A percentile compares a stretch with the other conserved stretches of the same genome.
Evolutionary conservation across 1,139 yeast species (phyloP).

Genomic region (Nadsonia starkeyi-henricii): DNA sequence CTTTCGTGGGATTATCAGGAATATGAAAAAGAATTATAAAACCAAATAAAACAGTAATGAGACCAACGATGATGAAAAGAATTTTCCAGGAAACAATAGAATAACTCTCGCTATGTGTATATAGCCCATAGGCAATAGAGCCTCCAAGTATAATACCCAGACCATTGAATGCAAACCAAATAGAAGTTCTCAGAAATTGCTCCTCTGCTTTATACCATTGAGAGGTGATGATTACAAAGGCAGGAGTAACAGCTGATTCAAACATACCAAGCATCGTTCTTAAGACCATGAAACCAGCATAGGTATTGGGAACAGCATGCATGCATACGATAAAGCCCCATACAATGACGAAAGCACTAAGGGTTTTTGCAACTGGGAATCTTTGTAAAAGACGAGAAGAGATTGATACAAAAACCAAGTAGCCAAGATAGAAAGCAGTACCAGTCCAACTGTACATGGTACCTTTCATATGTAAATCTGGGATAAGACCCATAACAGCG

Average conservation of each 20-base stretch:
- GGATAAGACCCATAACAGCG: constrained; percentile 41
- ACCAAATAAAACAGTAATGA: constrained; percentile 38
- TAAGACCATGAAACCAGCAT: constrained; percentile 36
- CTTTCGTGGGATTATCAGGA: constrained; percentile 42
- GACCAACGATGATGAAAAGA: constrained; percentile 36
- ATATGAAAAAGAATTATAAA: constrained; percentile 30
- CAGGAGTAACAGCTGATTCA: constrained; percentile 46
- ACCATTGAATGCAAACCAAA: constrained; percentile 44
- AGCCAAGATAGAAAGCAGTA: constrained; percentile 40
- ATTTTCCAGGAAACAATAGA: constrained; percentile 35
- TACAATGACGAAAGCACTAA: constrained; percentile 30
- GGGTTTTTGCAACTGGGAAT: constrained; percentile 33
- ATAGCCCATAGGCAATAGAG: constrained; percentile 38
- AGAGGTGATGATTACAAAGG: constrained; percentile 41
- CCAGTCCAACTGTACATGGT: constrained; percentile 37
- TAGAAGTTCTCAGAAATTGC: constrained; percentile 35
- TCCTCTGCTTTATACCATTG: constrained; percentile 42
- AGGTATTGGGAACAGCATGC: constrained; percentile 33
- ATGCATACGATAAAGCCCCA: constrained; percentile 40
- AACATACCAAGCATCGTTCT: constrained; percentile 41
- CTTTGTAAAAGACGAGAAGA: constrained; percentile 35
- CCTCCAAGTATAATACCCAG: constrained; percentile 42
- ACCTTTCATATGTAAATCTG: constrained; percentile 23
- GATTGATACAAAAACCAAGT: constrained; percentile 37
- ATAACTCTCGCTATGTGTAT: constrained; percentile 22